These are phyloP conservation scores for Ceratocystis cubensis DNA, from an alignment of 2,329 filamentous ascomycete species.

Conservation along the genomic window DNA sequence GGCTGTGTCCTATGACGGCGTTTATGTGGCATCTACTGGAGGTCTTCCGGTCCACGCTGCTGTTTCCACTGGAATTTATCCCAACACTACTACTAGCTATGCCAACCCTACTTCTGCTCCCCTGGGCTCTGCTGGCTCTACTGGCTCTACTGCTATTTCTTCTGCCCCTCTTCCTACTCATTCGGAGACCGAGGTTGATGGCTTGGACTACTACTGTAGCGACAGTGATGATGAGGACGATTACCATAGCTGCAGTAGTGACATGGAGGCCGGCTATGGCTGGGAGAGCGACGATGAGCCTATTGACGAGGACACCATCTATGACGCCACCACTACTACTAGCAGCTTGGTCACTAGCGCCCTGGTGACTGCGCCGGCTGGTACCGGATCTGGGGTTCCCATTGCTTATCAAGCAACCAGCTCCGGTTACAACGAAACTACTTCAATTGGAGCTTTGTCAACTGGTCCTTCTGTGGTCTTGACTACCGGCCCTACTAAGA, in stretches of 20 bases:
- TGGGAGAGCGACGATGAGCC: neutral
- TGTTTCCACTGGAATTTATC: neutral
- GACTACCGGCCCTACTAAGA: neutral
- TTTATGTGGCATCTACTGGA: neutral
- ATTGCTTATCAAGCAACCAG: neutral
- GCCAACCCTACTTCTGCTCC: neutral
- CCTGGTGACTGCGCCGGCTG: neutral
- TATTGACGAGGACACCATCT: neutral
- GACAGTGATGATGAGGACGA: neutral
- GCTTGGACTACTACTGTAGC: neutral
- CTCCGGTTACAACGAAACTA: neutral
- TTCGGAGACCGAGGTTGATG: neutral
- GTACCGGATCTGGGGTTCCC: neutral
- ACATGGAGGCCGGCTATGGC: neutral
- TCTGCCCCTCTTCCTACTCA: neutral
- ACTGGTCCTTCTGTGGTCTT: neutral
- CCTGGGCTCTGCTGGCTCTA: neutral
- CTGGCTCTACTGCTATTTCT: neutral
- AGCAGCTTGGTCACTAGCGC: neutral
- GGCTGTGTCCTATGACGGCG: neutral
- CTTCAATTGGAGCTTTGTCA: neutral
- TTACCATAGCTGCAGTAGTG: neutral
- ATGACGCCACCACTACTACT: neutral
- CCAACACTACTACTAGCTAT: neutral
- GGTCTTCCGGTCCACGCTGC: neutral